Evolutionary conservation across 2,329 filamentous ascomycete species (phyloP).

Genomic region (Colletotrichum cuscutae): DNA sequence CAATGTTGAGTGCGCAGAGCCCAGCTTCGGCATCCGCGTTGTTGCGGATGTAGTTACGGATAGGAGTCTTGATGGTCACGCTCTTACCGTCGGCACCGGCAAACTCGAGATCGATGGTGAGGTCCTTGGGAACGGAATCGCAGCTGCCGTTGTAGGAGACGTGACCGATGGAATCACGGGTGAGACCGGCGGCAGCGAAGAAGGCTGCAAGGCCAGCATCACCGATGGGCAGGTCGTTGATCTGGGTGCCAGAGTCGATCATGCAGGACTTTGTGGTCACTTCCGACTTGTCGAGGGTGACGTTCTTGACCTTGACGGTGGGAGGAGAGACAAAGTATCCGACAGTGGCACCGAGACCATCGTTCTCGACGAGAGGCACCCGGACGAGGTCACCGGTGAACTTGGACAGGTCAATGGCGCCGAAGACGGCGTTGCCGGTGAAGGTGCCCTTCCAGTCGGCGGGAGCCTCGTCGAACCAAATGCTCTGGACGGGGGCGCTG

Average conservation of each 20-base stretch:
- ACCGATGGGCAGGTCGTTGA: conserved; percentile 17
- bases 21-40: background rate
- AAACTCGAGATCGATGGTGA: conserved; percentile 27
- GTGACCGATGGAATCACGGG: conserved; percentile 3
- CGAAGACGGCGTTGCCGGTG: conserved; percentile 25
- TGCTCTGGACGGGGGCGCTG: conserved; percentile 29
- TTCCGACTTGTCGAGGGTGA: conserved; percentile 7
- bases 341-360: conserved; percentile 16
- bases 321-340: conserved; percentile 23
- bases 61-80: conserved; percentile 21
- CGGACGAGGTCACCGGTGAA: conserved; percentile 17
- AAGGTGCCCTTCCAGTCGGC: conserved; percentile 22
- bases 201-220: background rate
- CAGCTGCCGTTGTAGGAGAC: conserved; percentile 16
- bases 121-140: conserved; percentile 12
- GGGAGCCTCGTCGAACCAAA: conserved; percentile 29
- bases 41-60: conserved; percentile 32
- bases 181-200: background rate
- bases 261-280: background rate
- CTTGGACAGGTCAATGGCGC: conserved; percentile 23
- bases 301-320: conserved; percentile 19
- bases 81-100: conserved; percentile 11
- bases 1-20: conserved; percentile 19
- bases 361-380: conserved; percentile 13
- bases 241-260: conserved; percentile 23